A percentile compares a stretch with the other conserved stretches of the same genome.
Evolutionary conservation across 176 grass and related monocot genomes (phyloP).

Genomic region (Typha latifolia): DNA sequence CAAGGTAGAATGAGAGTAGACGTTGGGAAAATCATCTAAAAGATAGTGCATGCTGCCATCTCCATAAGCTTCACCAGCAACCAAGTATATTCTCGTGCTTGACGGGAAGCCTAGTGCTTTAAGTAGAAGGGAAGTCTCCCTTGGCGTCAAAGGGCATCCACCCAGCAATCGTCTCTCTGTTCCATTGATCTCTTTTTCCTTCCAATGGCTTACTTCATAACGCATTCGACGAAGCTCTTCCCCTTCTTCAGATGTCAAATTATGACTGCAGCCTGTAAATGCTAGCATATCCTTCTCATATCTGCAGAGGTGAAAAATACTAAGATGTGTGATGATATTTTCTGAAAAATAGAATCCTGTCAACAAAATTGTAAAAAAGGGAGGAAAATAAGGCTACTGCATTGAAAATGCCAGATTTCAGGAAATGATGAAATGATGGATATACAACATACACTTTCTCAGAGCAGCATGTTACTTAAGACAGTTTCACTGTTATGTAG

Average conservation of each 20-base stretch:
- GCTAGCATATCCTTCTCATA: slow-evolving; percentile 99
- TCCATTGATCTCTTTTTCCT: slow-evolving; percentile 97
- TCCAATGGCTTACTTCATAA: slow-evolving; percentile 87
- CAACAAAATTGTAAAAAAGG: too few species aligned
- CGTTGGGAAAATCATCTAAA: slow-evolving; percentile 64
- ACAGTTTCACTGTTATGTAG: too few species aligned
- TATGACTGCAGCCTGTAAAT: slow-evolving; percentile 88
- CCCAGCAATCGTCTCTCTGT: slow-evolving; percentile 71
- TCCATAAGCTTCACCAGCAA: slow-evolving; percentile 88
- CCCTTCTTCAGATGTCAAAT: slow-evolving; percentile 63
- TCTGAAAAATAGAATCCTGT: too few species aligned
- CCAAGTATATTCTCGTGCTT: slow-evolving; percentile 79
- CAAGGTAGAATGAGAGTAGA: slow-evolving; percentile 71
- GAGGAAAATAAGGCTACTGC: too few species aligned
- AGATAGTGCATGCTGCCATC: slow-evolving; percentile 86
- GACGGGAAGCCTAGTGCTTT: slow-evolving; percentile 68
- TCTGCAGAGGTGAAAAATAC: slow-evolving; percentile 26
- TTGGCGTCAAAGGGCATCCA: slow-evolving; percentile 83
- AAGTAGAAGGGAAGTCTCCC: slow-evolving; percentile 84
- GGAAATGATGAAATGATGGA: too few species aligned
- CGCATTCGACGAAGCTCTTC: slow-evolving; percentile 76
- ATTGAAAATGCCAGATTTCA: too few species aligned
- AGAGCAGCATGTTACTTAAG: too few species aligned
- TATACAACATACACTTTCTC: too few species aligned
- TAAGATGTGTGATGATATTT: background rate